These are phyloP conservation scores for Microbotryum violaceum DNA, from an alignment of 1,284 basidiomycete species.

Conservation along the genomic window DNA sequence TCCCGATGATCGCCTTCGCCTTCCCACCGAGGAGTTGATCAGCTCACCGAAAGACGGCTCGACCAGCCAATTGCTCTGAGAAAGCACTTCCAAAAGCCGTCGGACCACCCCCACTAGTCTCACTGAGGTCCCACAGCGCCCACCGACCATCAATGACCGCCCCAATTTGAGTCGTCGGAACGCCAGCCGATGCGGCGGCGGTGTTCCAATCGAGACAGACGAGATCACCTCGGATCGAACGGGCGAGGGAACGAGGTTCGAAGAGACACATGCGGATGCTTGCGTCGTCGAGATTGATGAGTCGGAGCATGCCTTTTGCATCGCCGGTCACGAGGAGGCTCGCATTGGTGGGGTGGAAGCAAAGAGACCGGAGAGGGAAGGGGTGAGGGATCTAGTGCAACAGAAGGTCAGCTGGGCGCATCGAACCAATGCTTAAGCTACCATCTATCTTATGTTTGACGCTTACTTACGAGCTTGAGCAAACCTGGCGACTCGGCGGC, in stretches of 20 bases:
- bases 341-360: background rate
- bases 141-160: background rate
- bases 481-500: background rate
- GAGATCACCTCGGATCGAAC: too few relatives aligned
- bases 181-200: too few relatives aligned
- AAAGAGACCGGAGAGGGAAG: background rate
- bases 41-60: slow-evolving; percentile 1
- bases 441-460: too few relatives aligned
- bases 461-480: too few relatives aligned
- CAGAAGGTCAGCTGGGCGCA: background rate
- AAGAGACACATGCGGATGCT: background rate
- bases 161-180: background rate
- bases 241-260: too few relatives aligned
- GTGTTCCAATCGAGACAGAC: too few relatives aligned
- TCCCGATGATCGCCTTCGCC: too few relatives aligned
- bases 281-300: background rate
- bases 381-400: slow-evolving; percentile 1
- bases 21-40: too few relatives aligned
- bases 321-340: background rate
- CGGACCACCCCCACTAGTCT: background rate
- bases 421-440: background rate
- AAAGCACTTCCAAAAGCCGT: background rate
- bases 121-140: background rate
- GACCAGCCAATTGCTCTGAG: background rate
- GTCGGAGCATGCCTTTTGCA: background rate